These are phyloP conservation scores for Colletotrichum siamense DNA, from an alignment of 2,329 filamentous ascomycete species.

Conservation along the genomic window DNA sequence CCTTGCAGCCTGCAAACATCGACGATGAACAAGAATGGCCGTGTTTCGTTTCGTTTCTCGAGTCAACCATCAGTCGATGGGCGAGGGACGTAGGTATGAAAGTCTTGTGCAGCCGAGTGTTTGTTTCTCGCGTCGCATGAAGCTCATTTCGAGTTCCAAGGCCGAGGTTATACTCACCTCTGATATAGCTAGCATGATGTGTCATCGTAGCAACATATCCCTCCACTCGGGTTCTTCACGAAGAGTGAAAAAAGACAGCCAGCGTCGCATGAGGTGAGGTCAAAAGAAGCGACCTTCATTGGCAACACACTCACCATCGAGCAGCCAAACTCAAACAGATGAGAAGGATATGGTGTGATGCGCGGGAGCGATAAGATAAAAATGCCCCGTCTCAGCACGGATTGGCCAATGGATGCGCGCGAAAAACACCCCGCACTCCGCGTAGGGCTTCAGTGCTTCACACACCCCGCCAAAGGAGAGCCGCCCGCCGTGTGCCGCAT, in stretches of 20 bases:
- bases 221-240: neutral
- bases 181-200: neutral
- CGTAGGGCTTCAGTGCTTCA: neutral
- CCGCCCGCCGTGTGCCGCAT: neutral
- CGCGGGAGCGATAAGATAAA: constrained; percentile 1
- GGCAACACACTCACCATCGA: neutral
- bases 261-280: constrained; percentile 1
- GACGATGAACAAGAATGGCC: neutral
- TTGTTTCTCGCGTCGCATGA: neutral
- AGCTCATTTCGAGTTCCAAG: neutral
- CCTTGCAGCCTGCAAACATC: neutral
- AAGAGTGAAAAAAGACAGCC: neutral
- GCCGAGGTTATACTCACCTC: neutral
- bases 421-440: neutral
- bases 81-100: neutral
- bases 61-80: neutral
- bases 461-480: neutral
- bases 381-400: neutral
- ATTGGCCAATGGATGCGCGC: neutral
- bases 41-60: neutral
- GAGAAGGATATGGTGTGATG: neutral
- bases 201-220: neutral
- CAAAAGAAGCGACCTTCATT: neutral
- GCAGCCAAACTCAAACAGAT: neutral
- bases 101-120: neutral